Evolutionary conservation across 2,329 filamentous ascomycete genomes (phyloP).

Genomic region (Thielaviopsis ethacetica): DNA sequence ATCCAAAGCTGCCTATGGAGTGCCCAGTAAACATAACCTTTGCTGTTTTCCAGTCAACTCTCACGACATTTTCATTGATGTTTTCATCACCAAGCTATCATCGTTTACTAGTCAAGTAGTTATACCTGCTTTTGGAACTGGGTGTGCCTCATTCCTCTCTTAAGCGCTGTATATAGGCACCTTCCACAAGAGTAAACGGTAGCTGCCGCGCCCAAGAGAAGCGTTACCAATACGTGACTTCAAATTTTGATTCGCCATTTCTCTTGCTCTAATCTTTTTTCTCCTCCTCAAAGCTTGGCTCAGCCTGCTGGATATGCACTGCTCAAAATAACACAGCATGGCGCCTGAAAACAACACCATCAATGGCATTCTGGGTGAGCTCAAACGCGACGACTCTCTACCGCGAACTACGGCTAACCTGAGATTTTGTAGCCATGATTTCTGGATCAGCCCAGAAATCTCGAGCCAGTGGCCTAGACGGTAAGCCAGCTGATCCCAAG

Average conservation of each 20-base stretch:
- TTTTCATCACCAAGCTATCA: background rate
- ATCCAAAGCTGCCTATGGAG: background rate
- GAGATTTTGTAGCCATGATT: background rate
- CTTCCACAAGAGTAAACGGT: background rate
- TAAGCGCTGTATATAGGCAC: background rate
- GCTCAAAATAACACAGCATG: constrained; percentile 15
- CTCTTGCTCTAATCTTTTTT: background rate
- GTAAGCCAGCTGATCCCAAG: constrained; percentile 16
- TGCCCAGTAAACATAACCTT: background rate
- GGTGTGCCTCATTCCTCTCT: background rate
- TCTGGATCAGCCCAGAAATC: constrained; percentile 18
- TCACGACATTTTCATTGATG: background rate
- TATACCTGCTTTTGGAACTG: background rate
- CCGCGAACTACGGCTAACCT: constrained; percentile 15
- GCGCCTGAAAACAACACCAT: constrained; percentile 20
- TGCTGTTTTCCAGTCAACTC: no score
- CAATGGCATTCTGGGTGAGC: constrained; percentile 21
- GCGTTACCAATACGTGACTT: no score
- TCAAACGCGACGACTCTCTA: constrained; percentile 18
- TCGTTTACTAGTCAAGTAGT: background rate
- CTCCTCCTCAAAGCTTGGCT: background rate
- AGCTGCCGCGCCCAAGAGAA: background rate
- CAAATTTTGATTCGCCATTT: no score
- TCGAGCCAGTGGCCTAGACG: constrained; percentile 25
- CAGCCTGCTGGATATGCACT: background rate